Evolutionary conservation across 345 rosid genomes (phyloP).

Genomic region (Salix suchowensis): DNA sequence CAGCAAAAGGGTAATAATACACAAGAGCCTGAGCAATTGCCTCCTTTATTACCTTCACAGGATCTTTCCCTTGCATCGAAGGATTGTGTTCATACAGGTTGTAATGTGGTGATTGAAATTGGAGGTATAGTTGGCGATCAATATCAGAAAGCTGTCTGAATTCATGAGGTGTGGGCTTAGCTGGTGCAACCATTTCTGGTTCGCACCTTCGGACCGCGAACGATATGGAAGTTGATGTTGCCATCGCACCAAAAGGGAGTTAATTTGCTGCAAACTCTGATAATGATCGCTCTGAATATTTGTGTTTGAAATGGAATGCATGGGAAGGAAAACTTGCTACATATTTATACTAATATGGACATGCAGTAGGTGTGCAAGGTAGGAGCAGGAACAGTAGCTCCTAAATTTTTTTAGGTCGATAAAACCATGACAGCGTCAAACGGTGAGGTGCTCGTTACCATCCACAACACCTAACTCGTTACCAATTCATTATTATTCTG

Average conservation of each 20-base stretch:
- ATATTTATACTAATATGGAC: no score
- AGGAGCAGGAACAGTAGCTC: no score
- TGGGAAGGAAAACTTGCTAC: not conserved
- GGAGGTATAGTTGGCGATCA: constrained; percentile 15
- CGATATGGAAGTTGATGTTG: not conserved
- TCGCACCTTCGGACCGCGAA: constrained; percentile 11
- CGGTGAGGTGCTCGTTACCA: not conserved
- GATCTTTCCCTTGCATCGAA: constrained; percentile 14
- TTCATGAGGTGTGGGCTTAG: constrained; percentile 17
- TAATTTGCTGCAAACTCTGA: not conserved
- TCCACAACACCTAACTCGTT: no score
- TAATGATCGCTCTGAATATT: not conserved
- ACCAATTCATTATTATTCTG: no score
- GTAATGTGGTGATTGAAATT: constrained; percentile 10
- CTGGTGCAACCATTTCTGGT: constrained; percentile 6
- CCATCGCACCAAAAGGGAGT: not conserved
- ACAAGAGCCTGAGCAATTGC: constrained; percentile 14
- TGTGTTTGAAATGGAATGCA: not conserved
- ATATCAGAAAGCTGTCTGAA: constrained; percentile 18
- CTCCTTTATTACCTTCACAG: not conserved
- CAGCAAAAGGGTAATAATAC: constrained; percentile 19
- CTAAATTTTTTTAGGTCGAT: not conserved
- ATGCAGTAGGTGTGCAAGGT: not conserved
- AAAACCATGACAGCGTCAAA: not conserved
- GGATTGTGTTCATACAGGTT: not conserved